phyloP scores from a whole-genome alignment of 1,139 yeast genomes.

The Zygosaccharomyces pseudobailii region DNA sequence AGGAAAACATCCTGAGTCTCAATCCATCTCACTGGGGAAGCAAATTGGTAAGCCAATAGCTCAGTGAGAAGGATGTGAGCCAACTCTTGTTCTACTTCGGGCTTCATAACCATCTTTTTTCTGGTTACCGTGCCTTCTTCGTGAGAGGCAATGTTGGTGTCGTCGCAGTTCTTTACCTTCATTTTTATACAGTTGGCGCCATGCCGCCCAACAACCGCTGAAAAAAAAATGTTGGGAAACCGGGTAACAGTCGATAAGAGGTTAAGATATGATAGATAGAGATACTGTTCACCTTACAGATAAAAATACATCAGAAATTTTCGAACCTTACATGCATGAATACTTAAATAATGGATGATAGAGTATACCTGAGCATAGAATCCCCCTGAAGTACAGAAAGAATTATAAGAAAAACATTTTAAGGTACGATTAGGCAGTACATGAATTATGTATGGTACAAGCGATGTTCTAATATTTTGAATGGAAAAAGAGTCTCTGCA shows the following conservation, averaged over 20 bases:
- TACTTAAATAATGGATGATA: too few species aligned
- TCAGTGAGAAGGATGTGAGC: constrained; percentile 93
- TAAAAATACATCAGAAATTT: too few species aligned
- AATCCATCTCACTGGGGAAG: constrained; percentile 99
- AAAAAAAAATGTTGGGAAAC: constrained; percentile 3
- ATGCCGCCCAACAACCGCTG: constrained; percentile 6
- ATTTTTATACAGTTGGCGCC: constrained; percentile 1
- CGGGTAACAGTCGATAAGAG: not conserved
- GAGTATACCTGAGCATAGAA: too few species aligned
- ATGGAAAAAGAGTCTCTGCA: too few species aligned
- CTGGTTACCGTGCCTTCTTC: not conserved
- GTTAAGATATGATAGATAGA: too few species aligned
- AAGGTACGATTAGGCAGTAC: too few species aligned
- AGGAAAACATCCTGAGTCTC: constrained; percentile 98
- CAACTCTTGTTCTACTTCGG: constrained; percentile 96
- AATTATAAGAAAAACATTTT: too few species aligned
- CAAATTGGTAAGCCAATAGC: constrained; percentile 95
- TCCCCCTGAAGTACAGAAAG: too few species aligned
- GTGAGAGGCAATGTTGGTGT: not conserved
- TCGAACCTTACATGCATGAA: too few species aligned
- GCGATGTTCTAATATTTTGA: too few species aligned
- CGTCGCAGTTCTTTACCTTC: not conserved
- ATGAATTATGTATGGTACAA: too few species aligned
- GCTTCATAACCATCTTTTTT: constrained; percentile 57
- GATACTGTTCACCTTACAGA: too few species aligned